Evolutionary conservation across 2,329 filamentous ascomycete genomes (phyloP).

Genomic region (Hirsutella rhossiliensis): DNA sequence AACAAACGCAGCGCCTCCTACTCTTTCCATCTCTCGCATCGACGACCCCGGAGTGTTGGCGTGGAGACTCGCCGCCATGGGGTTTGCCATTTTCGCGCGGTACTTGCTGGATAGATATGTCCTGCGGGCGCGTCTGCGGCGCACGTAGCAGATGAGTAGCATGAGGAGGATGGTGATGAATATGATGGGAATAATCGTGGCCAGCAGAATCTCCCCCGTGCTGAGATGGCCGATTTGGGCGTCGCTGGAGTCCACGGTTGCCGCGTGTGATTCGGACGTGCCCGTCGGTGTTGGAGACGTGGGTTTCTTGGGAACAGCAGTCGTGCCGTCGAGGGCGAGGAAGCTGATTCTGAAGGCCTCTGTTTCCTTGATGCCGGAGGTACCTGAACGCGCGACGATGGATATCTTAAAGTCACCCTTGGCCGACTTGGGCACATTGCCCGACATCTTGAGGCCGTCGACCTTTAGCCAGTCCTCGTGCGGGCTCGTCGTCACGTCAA

Average conservation of each 20-base stretch:
- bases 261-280: constrained; percentile 11
- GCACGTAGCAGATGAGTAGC: constrained; percentile 20
- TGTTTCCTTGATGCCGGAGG: constrained; percentile 20
- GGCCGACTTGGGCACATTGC: constrained; percentile 24
- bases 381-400: constrained; percentile 21
- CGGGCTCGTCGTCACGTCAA: constrained; percentile 24
- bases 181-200: constrained; percentile 30
- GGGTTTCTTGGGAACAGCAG: constrained; percentile 10
- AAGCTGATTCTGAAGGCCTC: constrained; percentile 25
- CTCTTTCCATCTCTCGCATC: constrained; percentile 7
- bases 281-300: constrained; percentile 10
- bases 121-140: constrained; percentile 16
- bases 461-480: constrained; percentile 30
- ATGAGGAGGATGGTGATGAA: constrained; percentile 19
- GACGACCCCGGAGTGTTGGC: constrained; percentile 13
- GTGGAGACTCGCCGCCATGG: constrained; percentile 15
- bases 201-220: constrained; percentile 26
- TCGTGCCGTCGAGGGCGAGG: constrained; percentile 12
- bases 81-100: constrained; percentile 20
- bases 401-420: constrained; percentile 17
- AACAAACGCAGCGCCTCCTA: too few relatives aligned
- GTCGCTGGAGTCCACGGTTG: constrained; percentile 4
- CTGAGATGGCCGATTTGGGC: constrained; percentile 11
- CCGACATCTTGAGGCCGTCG: constrained; percentile 25
- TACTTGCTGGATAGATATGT: constrained; percentile 16